These are phyloP conservation scores for Pisolithus albus DNA, from an alignment of 768 basidiomycete genomes.

Conservation along the genomic window DNA sequence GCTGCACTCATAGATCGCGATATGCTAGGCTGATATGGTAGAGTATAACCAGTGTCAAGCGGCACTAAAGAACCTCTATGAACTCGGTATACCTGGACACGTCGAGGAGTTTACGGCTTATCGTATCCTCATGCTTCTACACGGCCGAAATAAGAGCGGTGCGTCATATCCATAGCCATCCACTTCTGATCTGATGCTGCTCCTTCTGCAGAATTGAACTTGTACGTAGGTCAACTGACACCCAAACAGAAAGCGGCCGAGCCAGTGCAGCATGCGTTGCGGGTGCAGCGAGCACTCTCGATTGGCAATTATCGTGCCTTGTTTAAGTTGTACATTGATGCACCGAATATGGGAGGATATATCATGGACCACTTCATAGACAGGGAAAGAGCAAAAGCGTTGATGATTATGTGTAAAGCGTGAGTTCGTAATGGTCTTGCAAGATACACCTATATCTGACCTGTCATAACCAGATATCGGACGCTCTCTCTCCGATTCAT, in stretches of 20 bases:
- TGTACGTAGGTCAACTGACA: slow-evolving; percentile 97
- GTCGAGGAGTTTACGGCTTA: slow-evolving; percentile 97
- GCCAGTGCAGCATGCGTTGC: slow-evolving; percentile 83
- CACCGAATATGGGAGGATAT: slow-evolving; percentile 96
- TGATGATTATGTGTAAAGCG: slow-evolving; percentile 92
- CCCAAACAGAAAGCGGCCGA: slow-evolving; percentile 75
- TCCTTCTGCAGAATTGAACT: slow-evolving; percentile 70
- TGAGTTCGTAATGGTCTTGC: slow-evolving; percentile 36
- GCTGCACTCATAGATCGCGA: slow-evolving; percentile 14
- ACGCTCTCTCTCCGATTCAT: slow-evolving; percentile 71
- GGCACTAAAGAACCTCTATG: slow-evolving; percentile 83
- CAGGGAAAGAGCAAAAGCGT: slow-evolving; percentile 78
- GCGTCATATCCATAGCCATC: slow-evolving; percentile 20
- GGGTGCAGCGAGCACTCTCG: slow-evolving; percentile 81
- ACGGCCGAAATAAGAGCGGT: slow-evolving; percentile 94
- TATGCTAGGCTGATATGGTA: slow-evolving; percentile 81
- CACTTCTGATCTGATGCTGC: slow-evolving; percentile 3
- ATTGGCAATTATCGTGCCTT: slow-evolving; percentile 93
- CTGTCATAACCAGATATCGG: slow-evolving; percentile 56
- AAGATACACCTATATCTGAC: neutral
- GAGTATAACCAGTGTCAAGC: slow-evolving; percentile 99
- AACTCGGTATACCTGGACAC: slow-evolving; percentile 86
- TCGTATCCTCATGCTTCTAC: slow-evolving; percentile 91
- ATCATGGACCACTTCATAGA: slow-evolving; percentile 99
- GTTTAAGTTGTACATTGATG: slow-evolving; percentile 75